These are phyloP conservation scores for Polytrichum commune DNA, from an alignment of 225 moss, liverwort and hornwort species.

Conservation along the genomic window DNA sequence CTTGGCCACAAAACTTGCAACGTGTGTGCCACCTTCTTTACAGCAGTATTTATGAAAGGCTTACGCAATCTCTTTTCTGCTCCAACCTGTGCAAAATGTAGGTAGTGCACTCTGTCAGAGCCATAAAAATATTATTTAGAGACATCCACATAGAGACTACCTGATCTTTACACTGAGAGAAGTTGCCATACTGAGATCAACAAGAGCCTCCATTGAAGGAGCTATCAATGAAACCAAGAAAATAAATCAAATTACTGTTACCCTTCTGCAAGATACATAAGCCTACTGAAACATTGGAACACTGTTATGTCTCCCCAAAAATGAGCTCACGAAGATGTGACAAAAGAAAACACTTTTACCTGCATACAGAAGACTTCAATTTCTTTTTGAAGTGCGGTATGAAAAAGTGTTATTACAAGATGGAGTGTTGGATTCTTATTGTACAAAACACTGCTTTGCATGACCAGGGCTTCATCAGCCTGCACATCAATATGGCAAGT, in stretches of 20 bases:
- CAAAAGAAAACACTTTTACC: conserved; percentile 26
- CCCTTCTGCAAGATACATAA: too few relatives aligned
- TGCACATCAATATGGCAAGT: conserved; percentile 29
- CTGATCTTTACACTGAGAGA: too few relatives aligned
- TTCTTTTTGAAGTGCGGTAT: conserved; percentile 71
- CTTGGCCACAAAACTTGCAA: conserved; percentile 94
- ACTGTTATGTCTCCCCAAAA: neutral
- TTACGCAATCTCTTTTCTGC: conserved; percentile 85
- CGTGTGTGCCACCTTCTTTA: conserved; percentile 87
- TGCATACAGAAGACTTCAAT: conserved; percentile 76
- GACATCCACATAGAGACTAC: too few relatives aligned
- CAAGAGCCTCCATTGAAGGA: too few relatives aligned
- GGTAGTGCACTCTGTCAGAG: too few relatives aligned
- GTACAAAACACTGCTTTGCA: conserved; percentile 76
- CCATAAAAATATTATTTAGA: too few relatives aligned
- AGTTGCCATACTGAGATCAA: too few relatives aligned
- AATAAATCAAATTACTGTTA: too few relatives aligned
- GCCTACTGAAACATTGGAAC: too few relatives aligned
- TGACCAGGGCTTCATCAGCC: conserved; percentile 75
- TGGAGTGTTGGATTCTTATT: conserved; percentile 67
- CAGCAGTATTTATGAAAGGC: conserved; percentile 82
- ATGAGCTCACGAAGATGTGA: neutral
- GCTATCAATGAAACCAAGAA: too few relatives aligned
- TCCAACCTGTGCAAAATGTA: conserved; percentile 48
- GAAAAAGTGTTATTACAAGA: conserved; percentile 58